Evolutionary conservation across 805 yeast species (phyloP), one percentile per base, ranked within the genome.

Genomic region (Wickerhamiella bombiphila): DNA sequence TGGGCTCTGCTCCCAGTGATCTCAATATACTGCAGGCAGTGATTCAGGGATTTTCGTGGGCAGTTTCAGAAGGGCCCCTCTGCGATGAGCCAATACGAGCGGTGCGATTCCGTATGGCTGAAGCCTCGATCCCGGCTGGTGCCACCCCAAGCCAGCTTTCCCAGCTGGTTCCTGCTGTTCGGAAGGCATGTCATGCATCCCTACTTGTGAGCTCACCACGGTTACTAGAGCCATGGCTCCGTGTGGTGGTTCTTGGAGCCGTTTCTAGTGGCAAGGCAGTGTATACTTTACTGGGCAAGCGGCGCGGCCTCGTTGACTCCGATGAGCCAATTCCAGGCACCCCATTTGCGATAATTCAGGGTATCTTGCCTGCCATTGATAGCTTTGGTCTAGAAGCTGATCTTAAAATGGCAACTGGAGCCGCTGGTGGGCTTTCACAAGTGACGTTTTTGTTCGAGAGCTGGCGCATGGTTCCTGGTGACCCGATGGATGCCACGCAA

Each of bases 381-480:
- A 78, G 95, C 2, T 63, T 78, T 38, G 98, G 97, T 0, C 65
- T 91, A 34, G 95, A 82, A 51, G 74, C 93, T 0, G 98, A 91
- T 54, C 59, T 91, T 22, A 59, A 94, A 44, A 56, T 82, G 9
- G 13, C 13, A 13, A 24, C 13, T 9, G 26, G 13, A 9, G 26
- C 9, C 13, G 26, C 26, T 24, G 26, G 11, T 9, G 69, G 75
- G 9, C 74, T 94, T 0, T 86, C 91, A 0, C 66, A 72, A 64
- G 72, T 83, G 33, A 71, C 71, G 34, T 53, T 78, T 43, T 68
- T 68, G 34, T 82, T 81, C 56, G 66, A 67, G 39, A 68, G 66
- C 40, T 91, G 95, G 94, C 68, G 70, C 16, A 56, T 64, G 2
- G 93, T 81, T 1, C 94, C 94, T 2, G 98, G 98, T 0, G 83